Evolutionary conservation across 2,329 filamentous ascomycete species (phyloP).

Genomic region (Phialophora tarda): DNA sequence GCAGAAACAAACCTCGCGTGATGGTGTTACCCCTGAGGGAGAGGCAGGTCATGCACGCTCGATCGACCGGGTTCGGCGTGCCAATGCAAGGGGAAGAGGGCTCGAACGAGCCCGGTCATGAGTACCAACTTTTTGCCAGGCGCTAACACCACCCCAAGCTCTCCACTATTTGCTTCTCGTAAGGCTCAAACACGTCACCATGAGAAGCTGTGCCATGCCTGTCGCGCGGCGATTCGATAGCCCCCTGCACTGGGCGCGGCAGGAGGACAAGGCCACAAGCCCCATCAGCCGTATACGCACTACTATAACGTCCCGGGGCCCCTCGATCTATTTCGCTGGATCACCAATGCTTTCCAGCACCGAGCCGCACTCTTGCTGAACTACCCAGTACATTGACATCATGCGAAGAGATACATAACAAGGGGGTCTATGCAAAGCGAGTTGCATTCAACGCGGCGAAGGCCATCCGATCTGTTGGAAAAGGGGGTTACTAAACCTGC

Average conservation of each 20-base stretch:
- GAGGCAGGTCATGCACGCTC: slow-evolving; percentile 13
- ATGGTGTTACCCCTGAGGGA: slow-evolving; percentile 20
- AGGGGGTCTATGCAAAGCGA: not conserved
- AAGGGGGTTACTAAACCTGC: not conserved
- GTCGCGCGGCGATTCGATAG: not conserved
- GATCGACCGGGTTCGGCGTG: slow-evolving; percentile 8
- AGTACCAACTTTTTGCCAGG: slow-evolving; percentile 18
- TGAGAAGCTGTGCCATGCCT: not conserved
- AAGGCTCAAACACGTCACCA: slow-evolving; percentile 22
- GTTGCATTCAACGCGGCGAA: not conserved
- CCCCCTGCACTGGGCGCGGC: not conserved
- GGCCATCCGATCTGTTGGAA: not conserved
- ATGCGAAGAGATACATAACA: not conserved
- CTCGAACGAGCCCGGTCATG: not conserved
- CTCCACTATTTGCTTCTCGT: slow-evolving; percentile 6
- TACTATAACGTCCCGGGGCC: not conserved
- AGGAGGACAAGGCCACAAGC: not conserved
- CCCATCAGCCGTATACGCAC: not conserved
- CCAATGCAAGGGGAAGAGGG: slow-evolving; percentile 15
- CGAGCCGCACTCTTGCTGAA: slow-evolving; percentile 3
- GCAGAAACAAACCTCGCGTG: slow-evolving; percentile 4
- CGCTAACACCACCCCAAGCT: slow-evolving; percentile 14
- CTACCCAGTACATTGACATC: slow-evolving; percentile 1
- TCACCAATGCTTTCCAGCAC: not conserved
- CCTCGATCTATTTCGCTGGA: not conserved